Evolutionary conservation across 1,284 basidiomycete species (phyloP).

Genomic region (Ganoderma lucidum): DNA sequence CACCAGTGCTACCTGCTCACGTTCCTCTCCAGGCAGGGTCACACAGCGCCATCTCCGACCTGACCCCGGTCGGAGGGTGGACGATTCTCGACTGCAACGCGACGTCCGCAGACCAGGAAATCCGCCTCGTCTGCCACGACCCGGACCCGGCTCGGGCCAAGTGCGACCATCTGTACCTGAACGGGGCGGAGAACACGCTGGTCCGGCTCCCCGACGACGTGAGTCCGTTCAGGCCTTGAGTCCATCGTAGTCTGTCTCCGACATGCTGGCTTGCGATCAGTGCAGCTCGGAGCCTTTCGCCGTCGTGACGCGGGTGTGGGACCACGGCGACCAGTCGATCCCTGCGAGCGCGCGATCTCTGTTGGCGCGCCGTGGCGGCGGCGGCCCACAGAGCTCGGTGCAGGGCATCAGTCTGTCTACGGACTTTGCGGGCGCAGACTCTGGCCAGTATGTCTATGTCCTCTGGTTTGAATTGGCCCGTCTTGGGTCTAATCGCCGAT

Average conservation of each 20-base stretch:
- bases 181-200: conserved; percentile 55
- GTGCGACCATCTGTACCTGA: conserved; percentile 54
- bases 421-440: conserved; percentile 47
- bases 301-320: conserved; percentile 50
- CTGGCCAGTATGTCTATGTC: conserved; percentile 39
- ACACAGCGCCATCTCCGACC: conserved; percentile 53
- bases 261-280: conserved; percentile 36
- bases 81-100: conserved; percentile 54
- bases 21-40: conserved; percentile 39
- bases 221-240: background rate
- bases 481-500: background rate
- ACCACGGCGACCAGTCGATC: conserved; percentile 50
- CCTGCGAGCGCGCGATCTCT: conserved; percentile 41
- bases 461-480: background rate
- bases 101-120: conserved; percentile 47
- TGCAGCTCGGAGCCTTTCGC: conserved; percentile 59
- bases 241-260: background rate
- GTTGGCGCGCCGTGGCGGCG: conserved; percentile 45
- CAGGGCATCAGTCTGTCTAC: conserved; percentile 51
- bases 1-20: conserved; percentile 42
- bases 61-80: conserved; percentile 61
- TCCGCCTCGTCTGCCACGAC: conserved; percentile 54
- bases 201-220: conserved; percentile 50
- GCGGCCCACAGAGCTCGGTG: conserved; percentile 44
- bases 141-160: conserved; percentile 30